These are phyloP conservation scores for Lachancea kluyveri DNA, from an alignment of 805 yeast species.

Conservation along the genomic window DNA sequence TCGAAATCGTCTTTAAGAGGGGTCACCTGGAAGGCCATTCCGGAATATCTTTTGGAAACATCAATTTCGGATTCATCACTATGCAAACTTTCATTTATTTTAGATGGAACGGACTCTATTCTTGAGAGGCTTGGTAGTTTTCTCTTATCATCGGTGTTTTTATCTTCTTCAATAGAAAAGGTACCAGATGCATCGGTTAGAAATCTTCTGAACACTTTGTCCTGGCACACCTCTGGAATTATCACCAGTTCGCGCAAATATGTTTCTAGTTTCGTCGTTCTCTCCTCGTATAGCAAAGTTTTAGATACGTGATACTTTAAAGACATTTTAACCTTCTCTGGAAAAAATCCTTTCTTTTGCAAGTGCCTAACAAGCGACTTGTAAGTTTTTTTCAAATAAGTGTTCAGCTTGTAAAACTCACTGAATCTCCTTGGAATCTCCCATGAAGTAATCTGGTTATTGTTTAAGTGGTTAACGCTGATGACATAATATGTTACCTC, in stretches of 20 bases:
- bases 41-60: constrained; percentile 3
- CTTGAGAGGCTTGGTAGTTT: constrained; percentile 2
- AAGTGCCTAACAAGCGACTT: constrained; percentile 42
- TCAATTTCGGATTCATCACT: background rate
- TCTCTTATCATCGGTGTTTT: constrained; percentile 9
- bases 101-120: constrained; percentile 11
- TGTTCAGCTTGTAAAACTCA: constrained; percentile 71
- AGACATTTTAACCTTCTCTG: constrained; percentile 52
- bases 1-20: constrained; percentile 7
- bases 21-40: constrained; percentile 5
- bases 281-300: constrained; percentile 52
- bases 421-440: constrained; percentile 83
- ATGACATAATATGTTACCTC: constrained; percentile 69
- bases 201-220: constrained; percentile 66
- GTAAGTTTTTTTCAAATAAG: constrained; percentile 49
- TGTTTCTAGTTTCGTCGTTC: constrained; percentile 54
- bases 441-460: constrained; percentile 68
- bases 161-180: constrained; percentile 9
- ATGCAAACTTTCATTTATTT: constrained; percentile 1
- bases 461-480: constrained; percentile 56
- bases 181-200: constrained; percentile 39
- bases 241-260: constrained; percentile 54
- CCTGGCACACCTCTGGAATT: constrained; percentile 67
- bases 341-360: constrained; percentile 38
- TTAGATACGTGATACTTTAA: constrained; percentile 56